Conservation (phyloP, 306 rosid genomes). For the Hippophae gyantsensis region DNA sequence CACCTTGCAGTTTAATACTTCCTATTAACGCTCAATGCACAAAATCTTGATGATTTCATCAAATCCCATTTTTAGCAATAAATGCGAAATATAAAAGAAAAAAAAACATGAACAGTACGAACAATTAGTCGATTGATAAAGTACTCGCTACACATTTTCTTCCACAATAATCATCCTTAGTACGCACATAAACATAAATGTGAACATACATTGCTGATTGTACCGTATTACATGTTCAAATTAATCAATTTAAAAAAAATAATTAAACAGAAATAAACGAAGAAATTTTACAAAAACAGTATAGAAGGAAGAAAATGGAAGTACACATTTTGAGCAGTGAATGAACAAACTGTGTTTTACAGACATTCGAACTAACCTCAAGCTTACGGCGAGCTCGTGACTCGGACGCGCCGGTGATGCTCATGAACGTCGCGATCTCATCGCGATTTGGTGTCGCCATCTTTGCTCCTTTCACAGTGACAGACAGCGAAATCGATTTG, state of each 20-base stretch:
- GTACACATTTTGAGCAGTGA: not conserved
- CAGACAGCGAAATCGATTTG: not conserved
- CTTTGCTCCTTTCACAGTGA: slow-evolving; percentile 1
- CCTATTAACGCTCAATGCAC: too few species aligned
- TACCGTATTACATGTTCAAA: not conserved
- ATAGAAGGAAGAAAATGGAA: not conserved
- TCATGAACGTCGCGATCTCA: slow-evolving; percentile 46
- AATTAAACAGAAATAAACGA: not conserved
- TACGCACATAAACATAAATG: not conserved
- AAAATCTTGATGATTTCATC: too few species aligned
- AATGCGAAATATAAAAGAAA: too few species aligned
- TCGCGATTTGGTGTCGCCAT: slow-evolving; percentile 48
- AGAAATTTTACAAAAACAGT: not conserved
- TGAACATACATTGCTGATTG: not conserved
- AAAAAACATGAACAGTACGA: too few species aligned
- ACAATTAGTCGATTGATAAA: too few species aligned
- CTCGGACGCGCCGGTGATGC: slow-evolving; percentile 71
- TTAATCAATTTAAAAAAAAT: not conserved
- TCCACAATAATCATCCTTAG: too few species aligned
- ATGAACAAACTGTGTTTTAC: too few species aligned
- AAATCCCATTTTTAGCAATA: too few species aligned
- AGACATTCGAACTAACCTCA: slow-evolving; percentile 30
- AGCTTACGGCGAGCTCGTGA: slow-evolving; percentile 56
- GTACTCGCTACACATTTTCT: too few species aligned
- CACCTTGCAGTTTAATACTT: too few species aligned